Percentiles rank a stretch among this genome's conserved stretches.
phyloP scores from a whole-genome alignment of 805 yeast species.

The Tanozyma kutaoensis region DNA sequence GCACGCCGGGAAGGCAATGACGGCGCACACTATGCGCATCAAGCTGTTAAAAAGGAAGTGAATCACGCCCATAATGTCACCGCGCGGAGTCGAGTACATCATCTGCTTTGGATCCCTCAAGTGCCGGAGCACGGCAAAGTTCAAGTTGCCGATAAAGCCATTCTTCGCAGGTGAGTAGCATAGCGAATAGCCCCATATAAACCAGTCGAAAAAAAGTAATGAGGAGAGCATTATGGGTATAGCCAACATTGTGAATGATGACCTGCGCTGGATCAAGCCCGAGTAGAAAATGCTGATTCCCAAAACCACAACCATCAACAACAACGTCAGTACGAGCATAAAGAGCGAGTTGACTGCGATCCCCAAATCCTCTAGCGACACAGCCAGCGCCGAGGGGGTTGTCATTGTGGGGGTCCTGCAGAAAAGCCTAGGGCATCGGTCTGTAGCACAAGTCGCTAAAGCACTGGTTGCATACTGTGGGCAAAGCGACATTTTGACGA shows the following conservation, averaged over 20 bases:
- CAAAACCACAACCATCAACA: constrained; percentile 17
- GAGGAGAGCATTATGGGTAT: constrained; percentile 19
- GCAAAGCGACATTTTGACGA: not conserved
- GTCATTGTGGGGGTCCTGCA: no score
- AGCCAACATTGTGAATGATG: constrained; percentile 26
- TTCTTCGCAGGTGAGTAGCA: constrained; percentile 17
- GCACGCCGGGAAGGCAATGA: constrained; percentile 30
- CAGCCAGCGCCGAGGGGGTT: no score
- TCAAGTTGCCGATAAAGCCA: constrained; percentile 19
- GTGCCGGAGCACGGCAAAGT: constrained; percentile 13
- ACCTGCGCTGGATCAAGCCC: constrained; percentile 28
- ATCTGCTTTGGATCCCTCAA: not conserved
- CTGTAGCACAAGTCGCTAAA: constrained; percentile 4
- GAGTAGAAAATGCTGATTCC: constrained; percentile 28
- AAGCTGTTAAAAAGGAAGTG: constrained; percentile 27
- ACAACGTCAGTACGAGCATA: constrained; percentile 20
- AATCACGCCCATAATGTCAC: constrained; percentile 18
- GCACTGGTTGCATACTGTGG: constrained; percentile 2
- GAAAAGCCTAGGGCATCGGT: no score
- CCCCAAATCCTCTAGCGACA: constrained; percentile 2
- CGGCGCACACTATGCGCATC: constrained; percentile 24
- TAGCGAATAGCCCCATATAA: constrained; percentile 30
- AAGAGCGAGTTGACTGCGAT: constrained; percentile 14
- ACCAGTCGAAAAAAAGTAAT: constrained; percentile 26
- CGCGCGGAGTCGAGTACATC: constrained; percentile 10